Percentiles rank a stretch among this genome's conserved stretches.
Evolutionary conservation across 768 basidiomycete species (phyloP).

Genomic region (Trametes gibbosa): DNA sequence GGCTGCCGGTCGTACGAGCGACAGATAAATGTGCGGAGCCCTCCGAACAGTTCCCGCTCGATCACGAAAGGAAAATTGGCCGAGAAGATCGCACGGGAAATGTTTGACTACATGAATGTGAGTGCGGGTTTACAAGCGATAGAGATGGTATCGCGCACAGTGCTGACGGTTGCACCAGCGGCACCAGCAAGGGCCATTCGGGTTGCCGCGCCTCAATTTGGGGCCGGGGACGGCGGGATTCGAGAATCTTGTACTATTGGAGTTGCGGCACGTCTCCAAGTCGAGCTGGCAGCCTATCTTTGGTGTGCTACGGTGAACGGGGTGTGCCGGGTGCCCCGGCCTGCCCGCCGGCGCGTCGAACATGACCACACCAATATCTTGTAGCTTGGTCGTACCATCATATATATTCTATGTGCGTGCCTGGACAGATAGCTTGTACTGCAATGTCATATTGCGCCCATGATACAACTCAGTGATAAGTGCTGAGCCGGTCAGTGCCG

Average conservation of each 20-base stretch:
- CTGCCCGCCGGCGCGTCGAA: background rate
- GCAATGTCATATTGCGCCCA: too few relatives aligned
- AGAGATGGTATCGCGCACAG: background rate
- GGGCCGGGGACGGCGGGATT: slow-evolving; percentile 9
- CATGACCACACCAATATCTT: too few relatives aligned
- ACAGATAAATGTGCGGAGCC: slow-evolving; percentile 14
- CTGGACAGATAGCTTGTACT: too few relatives aligned
- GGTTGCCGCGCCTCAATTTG: background rate
- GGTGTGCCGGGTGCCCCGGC: too few relatives aligned
- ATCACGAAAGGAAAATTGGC: slow-evolving; percentile 14
- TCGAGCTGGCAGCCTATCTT: slow-evolving; percentile 22
- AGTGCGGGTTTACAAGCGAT: background rate
- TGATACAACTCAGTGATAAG: too few relatives aligned
- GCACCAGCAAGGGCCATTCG: background rate
- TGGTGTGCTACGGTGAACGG: background rate
- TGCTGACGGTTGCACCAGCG: background rate
- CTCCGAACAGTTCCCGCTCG: background rate
- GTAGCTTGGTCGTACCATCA: too few relatives aligned
- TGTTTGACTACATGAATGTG: slow-evolving; percentile 12
- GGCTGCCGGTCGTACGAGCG: slow-evolving; percentile 5
- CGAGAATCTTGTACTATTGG: slow-evolving; percentile 17
- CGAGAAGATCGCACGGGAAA: slow-evolving; percentile 16
- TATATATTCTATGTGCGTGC: too few relatives aligned
- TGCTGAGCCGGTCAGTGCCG: too few relatives aligned
- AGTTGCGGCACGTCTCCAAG: slow-evolving; percentile 19